Evolutionary conservation across 768 basidiomycete genomes (phyloP), one percentile per base, ranked within the genome.

Genomic region (Hirschioporus abietinus): DNA sequence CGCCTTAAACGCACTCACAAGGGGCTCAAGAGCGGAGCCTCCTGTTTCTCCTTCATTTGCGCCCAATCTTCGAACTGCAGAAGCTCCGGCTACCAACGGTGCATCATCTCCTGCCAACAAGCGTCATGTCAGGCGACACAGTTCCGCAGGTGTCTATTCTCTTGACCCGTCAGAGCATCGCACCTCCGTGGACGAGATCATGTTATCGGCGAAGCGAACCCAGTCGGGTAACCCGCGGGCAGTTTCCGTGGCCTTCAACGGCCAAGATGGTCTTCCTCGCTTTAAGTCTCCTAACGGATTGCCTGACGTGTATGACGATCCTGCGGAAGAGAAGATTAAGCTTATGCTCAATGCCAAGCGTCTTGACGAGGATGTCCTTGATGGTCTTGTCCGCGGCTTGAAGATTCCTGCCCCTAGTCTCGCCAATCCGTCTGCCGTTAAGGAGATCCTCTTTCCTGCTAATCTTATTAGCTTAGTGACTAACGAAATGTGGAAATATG

Each of bases 401-500:
- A 97, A 96, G 81, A 96, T 98, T 65, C 95, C 96, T 35, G 85
- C 89, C 27, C 94, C 96, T 0, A 95, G 90, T 73, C 80, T 93
- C 59, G 91, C 91, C 60, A 96, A 92, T 73, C 92, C 95, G 0
- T 92, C 95, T n/a, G 88, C 90, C 23, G 89, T 94, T 68, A 98
- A 98, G 78, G 97, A 99, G 76, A 95, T 99, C 65, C 83, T 99
- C 58, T 99, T 99, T 89, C 97, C 97, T 12, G 96, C 97, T 26
- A 98, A 99, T 76, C 86, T 99, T 67, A 99, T 99, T 78, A 94
- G 92, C 74, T 81, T 99, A 61, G 90, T 97, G 70, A 96, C 95
- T n/a, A 99, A 99, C 77, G 97, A 99, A 78, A 99, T 99, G 97
- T 99, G 97, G 97, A 98, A 97, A 78, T 95, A 96, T 73, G 95